Evolutionary conservation across 352 stramenopile genomes (phyloP), one percentile per base, ranked within the genome.

Genomic region (Phytophthora sp.): DNA sequence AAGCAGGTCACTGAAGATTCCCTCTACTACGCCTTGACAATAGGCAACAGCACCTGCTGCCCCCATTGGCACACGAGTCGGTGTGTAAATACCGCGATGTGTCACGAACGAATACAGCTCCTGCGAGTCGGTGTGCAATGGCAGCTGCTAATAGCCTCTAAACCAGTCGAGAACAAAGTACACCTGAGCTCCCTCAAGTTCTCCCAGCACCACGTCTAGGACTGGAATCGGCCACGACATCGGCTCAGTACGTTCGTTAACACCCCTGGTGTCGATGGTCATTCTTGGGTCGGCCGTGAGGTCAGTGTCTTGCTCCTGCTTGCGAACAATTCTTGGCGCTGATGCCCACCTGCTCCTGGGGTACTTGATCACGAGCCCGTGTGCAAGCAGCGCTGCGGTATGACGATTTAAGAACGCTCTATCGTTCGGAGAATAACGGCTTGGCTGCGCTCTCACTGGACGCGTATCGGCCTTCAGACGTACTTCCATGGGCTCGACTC

Each of bases 121-220:
- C 23, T 73, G 66, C 0, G 57, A 67, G 15, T 68, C 52, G 13
- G 44, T 24, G 18, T 74, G 60, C 0, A 71, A 16, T 1, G 65
- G 38, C 29, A 75, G 29, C 24, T 75, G 61, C 70, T 66, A 74
- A 30, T 73, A 75, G 1, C 66, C 61, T 7, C n/a, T 15, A 16
- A 75, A 69, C 63, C 60, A 78, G 27, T 75, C 70, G 1, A 73
- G 36, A 2, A 52, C 38, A 26, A 78, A 75, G 46, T 53, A 72
- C 7, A 57, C 24, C 24, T 35, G 55, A 0, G 60, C 38, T 2
- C 67, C 58, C 4, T 69, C 57, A 2, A 76, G 44, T 3, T 54
- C 63, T 0, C 23, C 39, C 2, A 69, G 0, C 1, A 60, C 57
- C 4, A 69, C 63, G 1, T 66, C 63, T 6, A 73, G 21, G 3